Percentiles rank a stretch among this genome's conserved stretches.
These are phyloP conservation scores for Clathrospora elynae DNA, from an alignment of 2,329 filamentous ascomycete species.

Conservation along the genomic window DNA sequence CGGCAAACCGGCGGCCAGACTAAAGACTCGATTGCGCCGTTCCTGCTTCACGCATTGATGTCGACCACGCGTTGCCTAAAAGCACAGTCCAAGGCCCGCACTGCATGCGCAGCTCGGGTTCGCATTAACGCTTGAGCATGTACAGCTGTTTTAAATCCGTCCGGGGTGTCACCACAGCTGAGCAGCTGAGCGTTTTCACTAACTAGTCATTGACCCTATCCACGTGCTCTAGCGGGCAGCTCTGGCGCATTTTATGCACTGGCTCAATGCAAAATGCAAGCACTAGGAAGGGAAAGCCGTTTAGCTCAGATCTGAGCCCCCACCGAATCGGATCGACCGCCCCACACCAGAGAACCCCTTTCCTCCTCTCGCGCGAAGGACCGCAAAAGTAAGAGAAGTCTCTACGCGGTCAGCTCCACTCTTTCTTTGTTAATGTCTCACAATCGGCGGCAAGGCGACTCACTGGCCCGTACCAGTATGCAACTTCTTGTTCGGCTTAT, in stretches of 20 bases:
- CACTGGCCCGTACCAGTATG: slow-evolving; percentile 1
- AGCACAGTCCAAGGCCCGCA: slow-evolving; percentile 4
- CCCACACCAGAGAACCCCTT: slow-evolving; percentile 40
- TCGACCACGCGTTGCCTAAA: slow-evolving; percentile 7
- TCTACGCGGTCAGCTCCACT: slow-evolving; percentile 13
- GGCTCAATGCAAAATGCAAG: slow-evolving; percentile 37
- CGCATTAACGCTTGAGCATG: slow-evolving; percentile 1
- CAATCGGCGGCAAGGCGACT: slow-evolving; percentile 8
- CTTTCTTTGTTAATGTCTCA: not conserved
- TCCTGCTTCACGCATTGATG: slow-evolving; percentile 12
- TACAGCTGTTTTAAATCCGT: slow-evolving; percentile 9
- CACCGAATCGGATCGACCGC: slow-evolving; percentile 43
- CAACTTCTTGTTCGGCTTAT: slow-evolving; percentile 6
- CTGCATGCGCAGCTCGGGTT: slow-evolving; percentile 4
- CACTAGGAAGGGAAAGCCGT: slow-evolving; percentile 39
- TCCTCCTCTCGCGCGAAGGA: slow-evolving; percentile 13
- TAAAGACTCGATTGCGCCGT: slow-evolving; percentile 19
- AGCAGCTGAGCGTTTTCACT: slow-evolving; percentile 9
- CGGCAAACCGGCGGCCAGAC: slow-evolving; percentile 32
- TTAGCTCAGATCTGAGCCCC: slow-evolving; percentile 40
- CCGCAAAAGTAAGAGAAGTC: slow-evolving; percentile 24
- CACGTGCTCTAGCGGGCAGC: slow-evolving; percentile 16
- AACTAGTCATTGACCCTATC: slow-evolving; percentile 24
- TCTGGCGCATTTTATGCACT: slow-evolving; percentile 14
- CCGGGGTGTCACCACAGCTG: slow-evolving; percentile 9